Evolutionary conservation across 345 rosid genomes (phyloP), one percentile per base, ranked within the genome.

Genomic region (Capsella bursapastoris): DNA sequence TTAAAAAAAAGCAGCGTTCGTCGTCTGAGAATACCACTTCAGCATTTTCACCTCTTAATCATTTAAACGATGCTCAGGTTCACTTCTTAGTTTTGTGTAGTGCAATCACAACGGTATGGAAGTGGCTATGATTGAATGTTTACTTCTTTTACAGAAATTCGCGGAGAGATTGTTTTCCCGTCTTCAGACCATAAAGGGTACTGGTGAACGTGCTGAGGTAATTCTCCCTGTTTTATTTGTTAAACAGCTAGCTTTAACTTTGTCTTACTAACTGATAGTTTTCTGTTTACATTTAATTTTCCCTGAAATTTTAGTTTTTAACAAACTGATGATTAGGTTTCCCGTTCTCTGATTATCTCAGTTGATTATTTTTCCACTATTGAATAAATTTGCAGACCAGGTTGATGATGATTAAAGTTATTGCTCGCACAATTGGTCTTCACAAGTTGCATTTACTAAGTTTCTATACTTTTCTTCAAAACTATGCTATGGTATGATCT

Each of bases 21-120:
- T 84, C 98, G 41, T 68, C 87, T 27, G 86, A 83, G 74, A 87
- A 71, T 16, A 79, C 62, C 60, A 58, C 61, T 80, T 72, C 83
- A 38, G 82, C 73, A 74, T 85, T 88, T 81, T 95, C 96, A 29
- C 99, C 97, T 63, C 91, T 90, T 67, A 83, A 84, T 74, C 87
- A 92, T 87, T 85, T 95, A 31, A 87, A 89, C 15, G 96, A 92
- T 83, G 76, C 99, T 8, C 96, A 95, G 96, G 98, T 95, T 65
- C 55, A 25, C 18, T 15, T 78, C 18, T 38, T 72, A 66, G 29
- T 22, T 72, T 13, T 31, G 62, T 71, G 35, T 57, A 35, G 53
- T 50, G 22, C 58, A 37, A 29, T 51, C 43, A 18, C 18, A 34
- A 49, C 29, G n/a, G 50, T 61, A 15, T 34, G 57, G 37, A 40